Evolutionary conservation across 2,329 filamentous ascomycete species (phyloP).

Genomic region (Pseudogymnoascus sp.): DNA sequence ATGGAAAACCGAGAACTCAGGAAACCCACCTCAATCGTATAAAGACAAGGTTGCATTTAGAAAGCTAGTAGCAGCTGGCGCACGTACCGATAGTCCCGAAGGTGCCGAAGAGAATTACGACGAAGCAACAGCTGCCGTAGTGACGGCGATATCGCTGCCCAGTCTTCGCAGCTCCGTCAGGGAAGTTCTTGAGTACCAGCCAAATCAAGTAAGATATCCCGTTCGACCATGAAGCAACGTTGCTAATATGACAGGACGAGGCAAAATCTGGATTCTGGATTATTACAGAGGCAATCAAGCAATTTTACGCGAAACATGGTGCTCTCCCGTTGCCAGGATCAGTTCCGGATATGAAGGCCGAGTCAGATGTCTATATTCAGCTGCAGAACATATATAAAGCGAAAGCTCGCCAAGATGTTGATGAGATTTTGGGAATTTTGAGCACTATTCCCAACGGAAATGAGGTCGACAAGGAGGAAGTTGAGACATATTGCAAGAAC

Average conservation of each 20-base stretch:
- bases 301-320: conserved; percentile 66
- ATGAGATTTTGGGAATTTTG: conserved; percentile 62
- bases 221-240: background rate
- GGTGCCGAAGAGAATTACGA: conserved; percentile 96
- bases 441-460: conserved; percentile 42
- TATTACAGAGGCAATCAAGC: conserved; percentile 69
- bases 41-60: conserved; percentile 82
- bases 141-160: conserved; percentile 72
- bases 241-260: conserved; percentile 34
- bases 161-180: conserved; percentile 60
- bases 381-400: conserved; percentile 89
- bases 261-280: conserved; percentile 69
- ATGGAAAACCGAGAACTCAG: conserved; percentile 68
- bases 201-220: conserved; percentile 37
- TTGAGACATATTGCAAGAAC: conserved; percentile 92
- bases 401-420: conserved; percentile 71
- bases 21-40: conserved; percentile 62
- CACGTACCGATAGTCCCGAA: conserved; percentile 66
- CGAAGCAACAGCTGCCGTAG: conserved; percentile 77
- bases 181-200: conserved; percentile 67
- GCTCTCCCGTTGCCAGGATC: conserved; percentile 77
- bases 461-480: conserved; percentile 59
- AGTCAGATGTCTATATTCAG: conserved; percentile 79
- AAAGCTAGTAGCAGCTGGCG: conserved; percentile 55
- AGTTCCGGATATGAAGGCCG: conserved; percentile 95